These are phyloP conservation scores for Myotisia sp. DNA, from an alignment of 2,329 filamentous ascomycete species.

Conservation along the genomic window DNA sequence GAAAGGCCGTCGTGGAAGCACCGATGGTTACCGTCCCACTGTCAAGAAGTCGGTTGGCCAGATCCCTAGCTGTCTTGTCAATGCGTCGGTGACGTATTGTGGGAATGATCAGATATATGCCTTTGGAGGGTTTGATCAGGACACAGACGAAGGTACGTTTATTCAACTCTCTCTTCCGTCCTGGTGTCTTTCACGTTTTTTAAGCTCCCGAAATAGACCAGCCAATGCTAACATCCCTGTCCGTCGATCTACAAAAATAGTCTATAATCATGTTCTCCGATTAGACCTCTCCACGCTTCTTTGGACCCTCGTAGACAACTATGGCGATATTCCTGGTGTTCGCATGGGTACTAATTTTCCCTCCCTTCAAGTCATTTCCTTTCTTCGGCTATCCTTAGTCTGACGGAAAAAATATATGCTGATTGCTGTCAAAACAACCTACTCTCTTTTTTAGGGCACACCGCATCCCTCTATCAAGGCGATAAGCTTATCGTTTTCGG, in stretches of 20 bases:
- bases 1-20: constrained; percentile 46
- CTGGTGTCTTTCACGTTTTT: neutral
- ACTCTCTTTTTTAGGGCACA: constrained; percentile 52
- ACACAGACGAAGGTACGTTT: constrained; percentile 68
- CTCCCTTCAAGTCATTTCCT: constrained; percentile 2
- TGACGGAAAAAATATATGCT: neutral
- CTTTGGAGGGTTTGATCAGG: constrained; percentile 96
- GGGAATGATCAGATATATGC: constrained; percentile 96
- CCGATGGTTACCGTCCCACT: constrained; percentile 69
- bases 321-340: constrained; percentile 92
- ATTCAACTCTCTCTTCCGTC: constrained; percentile 2
- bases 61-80: constrained; percentile 85
- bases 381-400: neutral
- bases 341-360: constrained; percentile 60
- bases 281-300: constrained; percentile 76
- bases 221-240: constrained; percentile 6
- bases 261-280: constrained; percentile 92
- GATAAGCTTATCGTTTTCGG: constrained; percentile 95
- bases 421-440: constrained; percentile 11
- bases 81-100: constrained; percentile 97
- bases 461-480: constrained; percentile 82
- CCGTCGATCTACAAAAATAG: constrained; percentile 31
- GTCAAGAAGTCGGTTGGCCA: constrained; percentile 66
- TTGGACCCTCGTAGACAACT: constrained; percentile 96
- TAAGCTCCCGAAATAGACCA: constrained; percentile 1